Evolutionary conservation across 2,329 filamentous ascomycete species (phyloP).

Genomic region (Fusarium bactridioides): DNA sequence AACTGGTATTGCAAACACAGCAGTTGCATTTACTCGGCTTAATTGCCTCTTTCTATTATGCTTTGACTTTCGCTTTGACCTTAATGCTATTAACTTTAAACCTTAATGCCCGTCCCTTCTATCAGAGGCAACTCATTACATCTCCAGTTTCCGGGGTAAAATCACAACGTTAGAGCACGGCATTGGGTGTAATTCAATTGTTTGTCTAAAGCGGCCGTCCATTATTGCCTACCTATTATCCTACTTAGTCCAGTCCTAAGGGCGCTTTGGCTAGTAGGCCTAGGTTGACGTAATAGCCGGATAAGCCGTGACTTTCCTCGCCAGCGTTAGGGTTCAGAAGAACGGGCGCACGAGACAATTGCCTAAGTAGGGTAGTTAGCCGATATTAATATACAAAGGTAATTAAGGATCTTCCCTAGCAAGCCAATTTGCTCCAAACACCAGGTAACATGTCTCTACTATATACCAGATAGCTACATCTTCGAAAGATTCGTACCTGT

Average conservation of each 20-base stretch:
- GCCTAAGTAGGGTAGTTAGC: background rate
- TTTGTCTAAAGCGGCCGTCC: too few species aligned
- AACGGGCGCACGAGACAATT: background rate
- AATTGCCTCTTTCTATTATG: background rate
- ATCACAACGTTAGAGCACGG: background rate
- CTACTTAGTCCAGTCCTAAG: rapidly evolving
- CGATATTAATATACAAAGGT: background rate
- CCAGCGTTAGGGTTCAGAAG: background rate
- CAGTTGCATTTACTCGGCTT: background rate
- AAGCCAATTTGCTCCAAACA: background rate
- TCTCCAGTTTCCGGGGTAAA: rapidly evolving
- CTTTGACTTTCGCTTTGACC: background rate
- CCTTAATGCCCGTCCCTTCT: background rate
- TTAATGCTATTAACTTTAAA: background rate
- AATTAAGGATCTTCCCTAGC: background rate
- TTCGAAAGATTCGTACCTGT: rapidly evolving
- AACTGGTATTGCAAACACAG: background rate
- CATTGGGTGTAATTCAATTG: too few species aligned
- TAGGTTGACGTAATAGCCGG: background rate
- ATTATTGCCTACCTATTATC: background rate
- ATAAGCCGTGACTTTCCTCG: background rate
- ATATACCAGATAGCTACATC: rapidly evolving
- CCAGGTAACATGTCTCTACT: background rate
- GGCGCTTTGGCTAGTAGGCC: background rate
- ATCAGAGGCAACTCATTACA: rapidly evolving